Conservation (phyloP, 306 rosid species). For the Inga laurina region DNA sequence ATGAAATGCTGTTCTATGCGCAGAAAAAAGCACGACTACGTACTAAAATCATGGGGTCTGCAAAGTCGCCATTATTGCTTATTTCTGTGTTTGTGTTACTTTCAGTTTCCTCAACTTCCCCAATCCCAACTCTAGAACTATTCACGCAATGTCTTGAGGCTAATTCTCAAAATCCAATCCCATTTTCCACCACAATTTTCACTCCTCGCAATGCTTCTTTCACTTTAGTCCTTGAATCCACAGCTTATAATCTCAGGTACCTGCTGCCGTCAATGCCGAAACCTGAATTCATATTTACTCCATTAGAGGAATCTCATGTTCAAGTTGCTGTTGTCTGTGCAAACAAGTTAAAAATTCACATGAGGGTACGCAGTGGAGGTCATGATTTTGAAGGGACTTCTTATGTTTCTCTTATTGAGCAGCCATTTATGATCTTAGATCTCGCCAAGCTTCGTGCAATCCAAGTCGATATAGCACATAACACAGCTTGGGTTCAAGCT, state of each 20-base stretch:
- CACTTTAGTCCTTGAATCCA: conserved; percentile 39
- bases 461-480: conserved; percentile 34
- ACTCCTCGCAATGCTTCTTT: conserved; percentile 41
- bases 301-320: conserved; percentile 45
- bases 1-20: neutral
- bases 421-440: too few relatives aligned
- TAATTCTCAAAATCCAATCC: conserved; percentile 30
- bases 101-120: neutral
- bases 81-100: neutral
- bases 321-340: conserved; percentile 1
- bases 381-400: too few relatives aligned
- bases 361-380: too few relatives aligned
- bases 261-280: conserved; percentile 52
- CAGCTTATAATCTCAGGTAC: conserved; percentile 54
- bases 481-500: conserved; percentile 70
- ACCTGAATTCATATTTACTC: conserved; percentile 64
- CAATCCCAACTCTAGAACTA: conserved; percentile 15
- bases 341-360: too few relatives aligned
- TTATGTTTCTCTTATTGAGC: too few relatives aligned
- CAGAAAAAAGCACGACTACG: neutral
- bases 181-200: conserved; percentile 30
- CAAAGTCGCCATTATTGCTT: neutral
- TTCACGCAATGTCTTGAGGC: conserved; percentile 43
- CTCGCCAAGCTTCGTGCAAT: neutral
- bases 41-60: conserved; percentile 27